phyloP scores from a whole-genome alignment of 202 grass and related monocot species.

The Setaria italica region DNA sequence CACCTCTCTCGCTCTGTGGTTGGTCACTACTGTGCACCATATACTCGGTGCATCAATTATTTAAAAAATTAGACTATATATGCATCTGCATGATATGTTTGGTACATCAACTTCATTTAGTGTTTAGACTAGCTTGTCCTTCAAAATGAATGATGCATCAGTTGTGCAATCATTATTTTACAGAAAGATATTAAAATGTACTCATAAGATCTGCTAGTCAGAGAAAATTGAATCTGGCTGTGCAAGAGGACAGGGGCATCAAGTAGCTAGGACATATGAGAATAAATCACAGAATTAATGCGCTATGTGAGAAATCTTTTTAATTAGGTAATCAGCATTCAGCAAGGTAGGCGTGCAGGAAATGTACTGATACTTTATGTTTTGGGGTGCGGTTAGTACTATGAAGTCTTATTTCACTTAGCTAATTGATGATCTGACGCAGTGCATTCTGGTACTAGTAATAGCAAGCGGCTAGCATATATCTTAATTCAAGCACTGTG shows the following conservation, averaged over 20 bases:
- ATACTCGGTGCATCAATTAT: background rate
- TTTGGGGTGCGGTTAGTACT: background rate
- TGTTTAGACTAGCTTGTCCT: background rate
- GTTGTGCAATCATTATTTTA: background rate
- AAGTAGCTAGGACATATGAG: background rate
- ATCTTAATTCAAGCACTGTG: background rate
- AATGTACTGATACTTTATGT: background rate
- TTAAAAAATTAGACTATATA: background rate
- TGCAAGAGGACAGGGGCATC: background rate
- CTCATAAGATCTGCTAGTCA: background rate
- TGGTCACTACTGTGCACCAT: background rate
- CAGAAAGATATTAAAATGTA: background rate
- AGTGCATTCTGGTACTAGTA: background rate
- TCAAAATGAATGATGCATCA: background rate
- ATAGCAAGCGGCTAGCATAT: background rate
- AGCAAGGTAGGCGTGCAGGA: background rate
- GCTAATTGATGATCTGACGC: no score
- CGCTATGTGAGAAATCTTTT: background rate
- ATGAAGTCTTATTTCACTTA: background rate
- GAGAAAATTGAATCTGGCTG: background rate
- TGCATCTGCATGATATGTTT: background rate
- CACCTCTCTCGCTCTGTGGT: background rate
- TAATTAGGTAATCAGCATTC: background rate
- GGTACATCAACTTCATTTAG: background rate
- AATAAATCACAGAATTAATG: slow-evolving; percentile 18